These are phyloP conservation scores for Colletotrichum spaethianum DNA, from an alignment of 2,329 filamentous ascomycete genomes.

Conservation along the genomic window DNA sequence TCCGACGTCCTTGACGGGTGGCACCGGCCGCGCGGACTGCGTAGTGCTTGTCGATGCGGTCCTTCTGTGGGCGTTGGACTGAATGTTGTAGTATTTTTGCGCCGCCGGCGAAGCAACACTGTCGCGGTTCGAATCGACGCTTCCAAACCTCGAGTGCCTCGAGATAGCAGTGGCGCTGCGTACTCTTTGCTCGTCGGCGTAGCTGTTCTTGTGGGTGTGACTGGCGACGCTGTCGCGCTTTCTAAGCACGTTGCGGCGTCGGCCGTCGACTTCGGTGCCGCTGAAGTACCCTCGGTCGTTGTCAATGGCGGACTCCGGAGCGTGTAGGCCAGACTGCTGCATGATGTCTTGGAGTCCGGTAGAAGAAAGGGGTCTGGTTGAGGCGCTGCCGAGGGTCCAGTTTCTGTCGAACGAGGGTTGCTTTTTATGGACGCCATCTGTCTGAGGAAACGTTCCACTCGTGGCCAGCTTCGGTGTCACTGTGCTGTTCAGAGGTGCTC, in stretches of 20 bases:
- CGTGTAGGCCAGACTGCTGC: slow-evolving; percentile 52
- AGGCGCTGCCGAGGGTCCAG: slow-evolving; percentile 74
- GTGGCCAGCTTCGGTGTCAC: slow-evolving; percentile 60
- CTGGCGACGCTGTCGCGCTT: slow-evolving; percentile 75
- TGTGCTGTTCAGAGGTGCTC: slow-evolving; percentile 50
- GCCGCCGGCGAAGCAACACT: slow-evolving; percentile 71
- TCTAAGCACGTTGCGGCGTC: slow-evolving; percentile 83
- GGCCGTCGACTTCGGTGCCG: slow-evolving; percentile 84
- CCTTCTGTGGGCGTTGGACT: slow-evolving; percentile 66
- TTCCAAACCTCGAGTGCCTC: slow-evolving; percentile 84
- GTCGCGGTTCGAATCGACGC: slow-evolving; percentile 81
- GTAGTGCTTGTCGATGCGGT: slow-evolving; percentile 73
- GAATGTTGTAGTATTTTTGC: slow-evolving; percentile 78
- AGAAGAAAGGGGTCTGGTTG: slow-evolving; percentile 66
- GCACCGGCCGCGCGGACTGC: slow-evolving; percentile 66
- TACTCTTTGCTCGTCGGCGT: slow-evolving; percentile 80
- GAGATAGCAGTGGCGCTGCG: slow-evolving; percentile 76
- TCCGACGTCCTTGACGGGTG: slow-evolving; percentile 67
- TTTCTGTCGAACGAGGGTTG: slow-evolving; percentile 79
- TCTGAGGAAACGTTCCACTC: slow-evolving; percentile 59
- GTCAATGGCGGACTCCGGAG: slow-evolving; percentile 69
- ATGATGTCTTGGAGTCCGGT: slow-evolving; percentile 63
- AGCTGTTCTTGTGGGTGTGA: slow-evolving; percentile 81
- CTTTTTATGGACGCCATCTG: slow-evolving; percentile 69
- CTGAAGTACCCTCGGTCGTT: slow-evolving; percentile 95